Percentiles rank a stretch among this genome's conserved stretches.
Conservation (phyloP, 176 grass and related monocot genomes). For the Avena insularis region DNA sequence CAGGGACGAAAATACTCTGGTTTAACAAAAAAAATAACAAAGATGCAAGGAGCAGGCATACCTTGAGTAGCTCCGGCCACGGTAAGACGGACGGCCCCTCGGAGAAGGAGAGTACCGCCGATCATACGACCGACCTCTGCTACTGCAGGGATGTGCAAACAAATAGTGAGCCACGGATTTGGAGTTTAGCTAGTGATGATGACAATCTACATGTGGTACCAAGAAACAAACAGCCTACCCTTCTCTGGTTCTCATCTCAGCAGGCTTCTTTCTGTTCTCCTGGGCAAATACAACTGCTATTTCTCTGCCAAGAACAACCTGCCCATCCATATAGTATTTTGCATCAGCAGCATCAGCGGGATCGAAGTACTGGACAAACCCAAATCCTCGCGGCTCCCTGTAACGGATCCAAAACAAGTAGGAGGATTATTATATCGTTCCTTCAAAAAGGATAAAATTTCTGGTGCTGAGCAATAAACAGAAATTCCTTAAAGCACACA, state of each 20-base stretch:
- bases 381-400: conserved; percentile 90
- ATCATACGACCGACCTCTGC: conserved; percentile 54
- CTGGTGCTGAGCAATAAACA: neutral
- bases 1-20: neutral
- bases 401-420: neutral
- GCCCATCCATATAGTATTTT: conserved; percentile 93
- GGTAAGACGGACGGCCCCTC: conserved; percentile 55
- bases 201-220: neutral
- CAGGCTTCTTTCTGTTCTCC: conserved; percentile 89
- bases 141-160: conserved; percentile 26
- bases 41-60: neutral
- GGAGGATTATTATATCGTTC: neutral
- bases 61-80: conserved; percentile 55
- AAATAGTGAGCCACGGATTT: neutral
- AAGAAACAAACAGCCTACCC: conserved; percentile 52
- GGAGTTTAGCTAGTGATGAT: neutral
- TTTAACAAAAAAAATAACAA: neutral
- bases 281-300: conserved; percentile 94
- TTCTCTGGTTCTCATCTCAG: conserved; percentile 87
- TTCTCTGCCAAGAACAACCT: conserved; percentile 88
- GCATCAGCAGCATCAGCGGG: conserved; percentile 88
- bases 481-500: neutral
- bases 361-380: conserved; percentile 89
- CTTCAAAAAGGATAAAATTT: neutral
- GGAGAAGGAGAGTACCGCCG: conserved; percentile 47